Conservation (phyloP, 495 filamentous ascomycete species). For the Pseudoneurospora amorphoporcata region DNA sequence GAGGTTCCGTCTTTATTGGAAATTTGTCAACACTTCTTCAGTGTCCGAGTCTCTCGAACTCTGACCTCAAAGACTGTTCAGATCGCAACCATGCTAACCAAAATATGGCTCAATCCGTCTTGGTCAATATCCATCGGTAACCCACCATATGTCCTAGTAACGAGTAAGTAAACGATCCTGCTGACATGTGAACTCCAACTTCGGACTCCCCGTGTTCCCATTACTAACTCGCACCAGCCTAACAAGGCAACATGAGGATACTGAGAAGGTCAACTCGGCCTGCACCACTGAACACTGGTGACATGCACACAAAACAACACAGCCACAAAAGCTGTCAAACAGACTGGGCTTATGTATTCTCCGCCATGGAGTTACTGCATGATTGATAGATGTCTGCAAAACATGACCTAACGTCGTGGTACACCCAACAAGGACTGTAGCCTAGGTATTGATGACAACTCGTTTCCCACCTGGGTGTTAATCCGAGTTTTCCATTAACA, state of each 20-base stretch:
- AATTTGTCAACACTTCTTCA: no score
- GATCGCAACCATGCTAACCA: neutral
- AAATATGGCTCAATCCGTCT: neutral
- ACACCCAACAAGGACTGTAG: neutral
- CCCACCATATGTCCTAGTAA: neutral
- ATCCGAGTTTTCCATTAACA: neutral
- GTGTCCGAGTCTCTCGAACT: neutral
- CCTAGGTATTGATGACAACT: neutral
- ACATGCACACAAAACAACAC: neutral
- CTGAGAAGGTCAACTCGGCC: neutral
- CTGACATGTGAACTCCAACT: neutral
- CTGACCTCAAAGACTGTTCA: neutral
- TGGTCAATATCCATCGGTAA: neutral
- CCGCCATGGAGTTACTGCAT: neutral
- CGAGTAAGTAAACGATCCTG: no score
- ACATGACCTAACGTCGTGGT: neutral
- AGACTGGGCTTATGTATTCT: neutral
- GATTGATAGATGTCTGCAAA: neutral
- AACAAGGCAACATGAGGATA: neutral
- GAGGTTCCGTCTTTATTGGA: neutral
- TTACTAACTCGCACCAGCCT: neutral
- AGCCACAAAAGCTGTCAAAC: neutral
- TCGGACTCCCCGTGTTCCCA: neutral
- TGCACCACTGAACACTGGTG: neutral
- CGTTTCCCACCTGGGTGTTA: neutral